Evolutionary conservation across 75 land plant species (phyloP), one percentile per base, ranked within the genome.

Genomic region (Azolla pinnata): DNA sequence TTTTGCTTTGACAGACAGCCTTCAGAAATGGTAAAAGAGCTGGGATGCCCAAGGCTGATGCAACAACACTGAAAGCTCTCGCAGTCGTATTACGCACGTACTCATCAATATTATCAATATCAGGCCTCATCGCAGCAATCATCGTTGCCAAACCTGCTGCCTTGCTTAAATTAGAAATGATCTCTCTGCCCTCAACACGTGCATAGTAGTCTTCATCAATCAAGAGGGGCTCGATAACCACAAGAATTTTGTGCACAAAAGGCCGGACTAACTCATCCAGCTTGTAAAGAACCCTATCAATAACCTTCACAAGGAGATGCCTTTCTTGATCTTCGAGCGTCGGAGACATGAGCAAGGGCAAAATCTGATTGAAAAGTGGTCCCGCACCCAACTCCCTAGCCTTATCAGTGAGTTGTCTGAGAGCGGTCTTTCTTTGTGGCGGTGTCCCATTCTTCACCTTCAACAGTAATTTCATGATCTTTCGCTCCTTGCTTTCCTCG

Each of bases 101-200:
- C 65, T 92, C 97, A 76, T 92, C 97, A 56, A 92, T 92, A 57
- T 92, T 92, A 56, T 92, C 97, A 67, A 92, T 92, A 67, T 92
- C 97, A 19, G 97, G 97, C 64, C 97, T 80, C 97, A 92, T 92
- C 16, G 97, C 97, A 60, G 97, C 97, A 67, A 92, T 92, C 97
- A 92, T 92, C 1, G 95, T 88, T 25, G 97, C 97, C 67, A 92
- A 62, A 30, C 97, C 95, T 44, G 97, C 97, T 30, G 97, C 95
- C 33, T 92, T 92, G 45, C 95, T 92, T 33, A 92, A 73, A 65
- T 92, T 92, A 4, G 97, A 92, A 8, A 92, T 92, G 14, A 92
- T 92, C 51, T 92, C 95, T 61, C 97, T 73, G 2, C 97, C 95
- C 47, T 92, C 97, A 1, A 92, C 95, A 65, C 97, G 97, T 4